Conservation (phyloP, 2,329 filamentous ascomycete species). For the Trichoderma breve region DNA sequence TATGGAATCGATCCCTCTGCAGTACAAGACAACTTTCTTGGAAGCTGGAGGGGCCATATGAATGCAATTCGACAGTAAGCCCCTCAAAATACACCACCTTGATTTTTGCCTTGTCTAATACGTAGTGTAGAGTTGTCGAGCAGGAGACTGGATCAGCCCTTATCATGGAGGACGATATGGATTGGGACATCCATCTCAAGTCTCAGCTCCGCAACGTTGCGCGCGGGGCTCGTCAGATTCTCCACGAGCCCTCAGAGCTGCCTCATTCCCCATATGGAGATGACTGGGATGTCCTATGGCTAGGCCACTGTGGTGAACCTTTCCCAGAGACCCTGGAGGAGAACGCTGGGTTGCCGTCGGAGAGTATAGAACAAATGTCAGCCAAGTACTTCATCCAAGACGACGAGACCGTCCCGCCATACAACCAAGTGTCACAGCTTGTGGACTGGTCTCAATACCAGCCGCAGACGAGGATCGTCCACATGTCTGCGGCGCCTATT, state of each 20-base stretch:
- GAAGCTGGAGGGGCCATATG: slow-evolving; percentile 44
- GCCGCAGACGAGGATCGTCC: slow-evolving; percentile 43
- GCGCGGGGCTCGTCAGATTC: neutral
- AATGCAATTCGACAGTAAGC: slow-evolving; percentile 34
- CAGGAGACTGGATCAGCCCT: slow-evolving; percentile 37
- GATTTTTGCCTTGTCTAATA: neutral
- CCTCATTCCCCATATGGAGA: slow-evolving; percentile 44
- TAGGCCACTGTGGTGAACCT: slow-evolving; percentile 45
- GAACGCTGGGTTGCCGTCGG: neutral
- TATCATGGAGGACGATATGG: slow-evolving; percentile 46
- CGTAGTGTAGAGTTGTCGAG: slow-evolving; percentile 32
- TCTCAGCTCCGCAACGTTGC: slow-evolving; percentile 23
- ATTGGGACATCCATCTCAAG: slow-evolving; percentile 43
- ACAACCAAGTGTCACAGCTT: neutral
- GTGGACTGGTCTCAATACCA: slow-evolving; percentile 28
- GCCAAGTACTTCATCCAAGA: slow-evolving; percentile 1
- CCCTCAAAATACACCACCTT: neutral
- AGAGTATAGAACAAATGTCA: neutral
- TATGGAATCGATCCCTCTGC: slow-evolving; percentile 30
- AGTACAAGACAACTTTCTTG: slow-evolving; percentile 35
- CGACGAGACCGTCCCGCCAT: neutral
- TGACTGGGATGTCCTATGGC: slow-evolving; percentile 51
- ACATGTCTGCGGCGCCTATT: slow-evolving; percentile 42
- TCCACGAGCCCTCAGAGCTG: neutral
- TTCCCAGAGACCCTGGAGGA: slow-evolving; percentile 29